phyloP scores from a whole-genome alignment of 495 filamentous ascomycete species.

The Podospora pseudocomata region DNA sequence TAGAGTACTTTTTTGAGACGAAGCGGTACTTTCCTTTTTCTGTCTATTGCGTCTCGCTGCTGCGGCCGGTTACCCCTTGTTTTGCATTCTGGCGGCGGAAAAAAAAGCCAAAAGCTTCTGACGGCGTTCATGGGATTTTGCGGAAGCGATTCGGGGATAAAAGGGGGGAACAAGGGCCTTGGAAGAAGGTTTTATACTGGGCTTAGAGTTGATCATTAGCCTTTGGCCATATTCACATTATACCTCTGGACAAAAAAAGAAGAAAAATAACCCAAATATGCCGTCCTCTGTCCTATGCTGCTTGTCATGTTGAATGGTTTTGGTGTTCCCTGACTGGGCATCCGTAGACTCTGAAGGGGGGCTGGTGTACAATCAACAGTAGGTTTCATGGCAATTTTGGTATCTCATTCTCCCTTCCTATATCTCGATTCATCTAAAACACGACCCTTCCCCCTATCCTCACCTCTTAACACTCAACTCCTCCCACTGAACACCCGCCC shows the following conservation, averaged over 20 bases:
- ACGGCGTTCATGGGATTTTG: slow-evolving; percentile 32
- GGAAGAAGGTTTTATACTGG: neutral
- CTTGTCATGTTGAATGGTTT: too few relatives aligned
- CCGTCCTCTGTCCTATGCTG: too few relatives aligned
- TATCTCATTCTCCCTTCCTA: neutral
- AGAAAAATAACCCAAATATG: neutral
- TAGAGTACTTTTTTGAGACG: slow-evolving; percentile 13
- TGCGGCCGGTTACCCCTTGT: slow-evolving; percentile 12
- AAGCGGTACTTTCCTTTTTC: slow-evolving; percentile 8
- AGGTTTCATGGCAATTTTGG: neutral
- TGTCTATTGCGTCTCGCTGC: slow-evolving; percentile 20
- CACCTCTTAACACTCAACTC: slow-evolving; percentile 47
- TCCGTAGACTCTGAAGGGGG: too few relatives aligned
- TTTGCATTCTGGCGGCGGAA: slow-evolving; percentile 29
- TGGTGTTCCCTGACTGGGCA: too few relatives aligned
- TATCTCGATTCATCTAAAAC: slow-evolving; percentile 1
- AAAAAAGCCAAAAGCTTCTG: slow-evolving; percentile 25
- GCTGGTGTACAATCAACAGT: too few relatives aligned
- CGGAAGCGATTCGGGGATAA: slow-evolving; percentile 24
- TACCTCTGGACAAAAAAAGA: neutral
- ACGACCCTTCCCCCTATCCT: neutral
- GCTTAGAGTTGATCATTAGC: neutral
- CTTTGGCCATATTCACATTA: slow-evolving; percentile 7
- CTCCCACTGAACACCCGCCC: slow-evolving; percentile 98
- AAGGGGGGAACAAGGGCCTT: slow-evolving; percentile 9